These are phyloP conservation scores for Rubia occidens DNA, from an alignment of 305 asterid genomes.

Conservation along the genomic window DNA sequence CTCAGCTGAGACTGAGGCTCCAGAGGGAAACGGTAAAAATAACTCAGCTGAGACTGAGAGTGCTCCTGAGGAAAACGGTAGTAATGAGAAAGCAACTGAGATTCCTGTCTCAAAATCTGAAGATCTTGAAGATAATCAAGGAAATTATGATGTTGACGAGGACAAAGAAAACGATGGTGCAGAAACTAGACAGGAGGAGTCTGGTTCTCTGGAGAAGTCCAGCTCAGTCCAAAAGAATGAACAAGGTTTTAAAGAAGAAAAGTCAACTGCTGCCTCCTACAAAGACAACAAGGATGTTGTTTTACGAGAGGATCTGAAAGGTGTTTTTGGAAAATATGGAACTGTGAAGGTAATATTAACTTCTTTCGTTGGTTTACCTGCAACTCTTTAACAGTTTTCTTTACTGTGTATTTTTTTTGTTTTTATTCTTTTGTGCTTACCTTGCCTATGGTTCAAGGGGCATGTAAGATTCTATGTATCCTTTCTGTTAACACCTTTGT, in stretches of 20 bases:
- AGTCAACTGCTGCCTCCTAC: conserved; percentile 28
- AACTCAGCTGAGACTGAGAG: conserved; percentile 28
- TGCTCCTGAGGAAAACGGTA: conserved; percentile 15
- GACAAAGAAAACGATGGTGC: conserved; percentile 30
- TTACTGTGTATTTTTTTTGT: neutral
- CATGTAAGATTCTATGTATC: neutral
- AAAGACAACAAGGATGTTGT: conserved; percentile 68
- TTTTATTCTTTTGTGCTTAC: neutral
- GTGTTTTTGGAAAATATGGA: conserved; percentile 63
- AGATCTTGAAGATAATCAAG: conserved; percentile 27
- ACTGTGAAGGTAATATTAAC: conserved; percentile 55
- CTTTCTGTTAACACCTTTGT: neutral
- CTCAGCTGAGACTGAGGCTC: conserved; percentile 33
- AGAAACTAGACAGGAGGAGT: conserved; percentile 29
- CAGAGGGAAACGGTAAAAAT: conserved; percentile 32
- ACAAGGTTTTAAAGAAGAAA: conserved; percentile 33
- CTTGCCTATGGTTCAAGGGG: neutral
- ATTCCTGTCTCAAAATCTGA: conserved; percentile 30
- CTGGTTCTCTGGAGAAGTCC: conserved; percentile 30
- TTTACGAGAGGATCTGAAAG: conserved; percentile 80
- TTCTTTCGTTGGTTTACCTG: conserved; percentile 8
- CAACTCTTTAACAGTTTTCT: neutral
- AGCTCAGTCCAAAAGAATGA: conserved; percentile 30
- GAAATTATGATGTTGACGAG: conserved; percentile 24
- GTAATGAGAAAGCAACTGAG: conserved; percentile 23